Evolutionary conservation across 1,284 basidiomycete genomes (phyloP).

Genomic region (Sphaerobolus stellatus): DNA sequence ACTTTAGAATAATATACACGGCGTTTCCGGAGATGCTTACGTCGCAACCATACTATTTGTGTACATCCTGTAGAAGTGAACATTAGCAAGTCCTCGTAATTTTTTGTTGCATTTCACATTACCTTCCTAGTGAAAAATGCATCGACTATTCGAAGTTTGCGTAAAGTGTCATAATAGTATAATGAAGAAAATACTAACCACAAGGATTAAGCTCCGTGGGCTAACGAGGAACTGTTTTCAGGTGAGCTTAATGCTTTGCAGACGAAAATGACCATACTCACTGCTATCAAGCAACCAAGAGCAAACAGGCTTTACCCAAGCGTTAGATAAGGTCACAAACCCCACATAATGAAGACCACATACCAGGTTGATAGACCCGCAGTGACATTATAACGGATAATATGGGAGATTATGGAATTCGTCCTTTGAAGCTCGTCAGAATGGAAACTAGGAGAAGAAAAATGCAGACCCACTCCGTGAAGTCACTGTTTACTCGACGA

Average conservation of each 20-base stretch:
- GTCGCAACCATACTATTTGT: constrained; percentile 5
- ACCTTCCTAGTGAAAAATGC: constrained; percentile 10
- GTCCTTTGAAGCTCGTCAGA: neutral
- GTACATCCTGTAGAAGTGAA: constrained; percentile 3
- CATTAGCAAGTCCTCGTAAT: neutral
- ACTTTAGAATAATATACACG: too few species aligned
- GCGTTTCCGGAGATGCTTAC: too few species aligned
- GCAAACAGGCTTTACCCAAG: neutral
- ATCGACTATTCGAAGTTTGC: neutral
- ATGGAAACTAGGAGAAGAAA: neutral
- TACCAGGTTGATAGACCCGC: constrained; percentile 8
- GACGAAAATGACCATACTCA: neutral
- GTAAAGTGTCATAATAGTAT: neutral
- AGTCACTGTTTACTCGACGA: neutral
- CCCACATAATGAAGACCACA: too few species aligned
- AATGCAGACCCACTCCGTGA: neutral
- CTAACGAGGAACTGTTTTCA: constrained; percentile 1
- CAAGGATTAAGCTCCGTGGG: constrained; percentile 7
- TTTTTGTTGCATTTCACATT: neutral
- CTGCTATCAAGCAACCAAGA: constrained; percentile 4
- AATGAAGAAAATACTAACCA: neutral
- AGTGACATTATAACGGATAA: constrained; percentile 6
- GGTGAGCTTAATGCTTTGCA: neutral
- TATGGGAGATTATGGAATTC: constrained; percentile 3
- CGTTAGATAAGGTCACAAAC: neutral